Evolutionary conservation across 495 filamentous ascomycete species (phyloP), one percentile per base, ranked within the genome.

Genomic region (Lophiostoma macrostomum): DNA sequence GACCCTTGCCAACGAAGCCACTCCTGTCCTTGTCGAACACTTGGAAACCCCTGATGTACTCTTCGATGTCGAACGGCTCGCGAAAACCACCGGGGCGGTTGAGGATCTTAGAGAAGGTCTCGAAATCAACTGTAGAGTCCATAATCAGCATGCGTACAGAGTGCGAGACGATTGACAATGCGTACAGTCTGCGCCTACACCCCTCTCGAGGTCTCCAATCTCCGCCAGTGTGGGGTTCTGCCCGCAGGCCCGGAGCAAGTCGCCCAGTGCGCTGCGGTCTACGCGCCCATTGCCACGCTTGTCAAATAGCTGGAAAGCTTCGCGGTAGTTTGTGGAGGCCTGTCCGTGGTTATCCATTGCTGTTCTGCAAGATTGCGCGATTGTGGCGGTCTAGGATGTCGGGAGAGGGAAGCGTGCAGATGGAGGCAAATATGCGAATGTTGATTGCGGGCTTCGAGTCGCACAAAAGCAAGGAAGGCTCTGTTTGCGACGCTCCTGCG

Each of bases 271-370:
- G 50, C 91, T 86, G 69, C 88, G 78, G 8, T 85, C 69, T 61
- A 97, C 93, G 53, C 87, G 90, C 58, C 88, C 88, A 66, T 85
- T 91, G 64, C 94, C 93, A 64, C 93, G 90, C 80, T 95, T 96
- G 76, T 98, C 93, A 79, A 96, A 98, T 66, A 98, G 88, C 42
- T 90, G 88, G 78, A 98, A 98, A 56, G 93, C 93, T 85, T 98
- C 93, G 79, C 96, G 96, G 88, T 97, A 98, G 83, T 98, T 97
- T 69, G 93, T 97, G 47, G 88, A 91, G 75, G 91, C 89, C 91
- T 95, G 58, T 23, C 36, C 3, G 24, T 20, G 35, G 52, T 61
- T 61, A 52, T 56, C 52, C 58, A 61, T 61, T 18, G 24, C n/a
- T 36, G 11, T 27, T 46, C 32, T 23, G n/a, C n/a, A n/a, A n/a